phyloP scores from a whole-genome alignment of 345 rosid genomes.

The Litchi chinensis region DNA sequence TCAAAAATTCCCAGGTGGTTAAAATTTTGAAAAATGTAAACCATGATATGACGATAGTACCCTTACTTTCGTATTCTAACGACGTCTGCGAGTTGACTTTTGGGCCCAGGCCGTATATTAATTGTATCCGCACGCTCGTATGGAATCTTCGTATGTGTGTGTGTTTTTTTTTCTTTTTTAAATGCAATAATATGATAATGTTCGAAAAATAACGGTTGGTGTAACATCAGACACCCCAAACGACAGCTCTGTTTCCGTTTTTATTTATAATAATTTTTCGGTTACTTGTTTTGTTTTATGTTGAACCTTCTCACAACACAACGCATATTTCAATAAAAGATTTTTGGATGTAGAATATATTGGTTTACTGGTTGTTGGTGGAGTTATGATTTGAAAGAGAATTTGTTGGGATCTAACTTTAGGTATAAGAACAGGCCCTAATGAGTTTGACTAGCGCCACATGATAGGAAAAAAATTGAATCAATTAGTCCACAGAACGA shows the following conservation, averaged over 20 bases:
- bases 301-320: no score
- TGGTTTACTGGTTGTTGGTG: no score
- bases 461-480: no score
- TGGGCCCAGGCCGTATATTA: background rate
- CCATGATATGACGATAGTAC: background rate
- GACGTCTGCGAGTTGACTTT: background rate
- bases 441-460: rapidly evolving
- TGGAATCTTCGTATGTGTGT: background rate
- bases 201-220: background rate
- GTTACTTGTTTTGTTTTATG: no score
- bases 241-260: background rate
- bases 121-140: background rate
- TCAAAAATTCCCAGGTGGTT: background rate
- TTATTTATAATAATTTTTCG: background rate
- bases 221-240: background rate
- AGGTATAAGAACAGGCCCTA: no score
- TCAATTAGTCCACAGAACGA: no score
- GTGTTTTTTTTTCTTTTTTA: no score
- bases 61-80: background rate
- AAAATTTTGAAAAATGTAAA: background rate
- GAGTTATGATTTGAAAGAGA: no score
- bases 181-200: background rate
- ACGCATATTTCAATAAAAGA: no score
- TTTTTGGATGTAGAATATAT: no score
- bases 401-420: no score